Evolutionary conservation across 139 green algal genomes (phyloP).

Genomic region (Chlorella sp.): DNA sequence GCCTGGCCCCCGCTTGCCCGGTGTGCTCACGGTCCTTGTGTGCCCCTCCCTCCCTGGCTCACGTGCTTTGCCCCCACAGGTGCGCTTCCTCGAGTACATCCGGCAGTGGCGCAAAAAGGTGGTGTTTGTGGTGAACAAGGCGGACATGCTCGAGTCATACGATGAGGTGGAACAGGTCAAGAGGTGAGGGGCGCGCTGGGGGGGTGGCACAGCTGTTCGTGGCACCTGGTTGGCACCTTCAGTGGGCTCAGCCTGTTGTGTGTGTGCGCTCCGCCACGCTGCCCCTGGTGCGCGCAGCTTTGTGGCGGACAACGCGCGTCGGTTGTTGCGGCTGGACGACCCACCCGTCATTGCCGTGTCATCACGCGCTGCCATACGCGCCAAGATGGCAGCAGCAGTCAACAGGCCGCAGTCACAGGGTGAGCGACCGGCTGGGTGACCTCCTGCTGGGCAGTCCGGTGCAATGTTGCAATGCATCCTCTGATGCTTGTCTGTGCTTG

Average conservation of each 20-base stretch:
- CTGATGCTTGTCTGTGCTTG: no score
- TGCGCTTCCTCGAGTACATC: conserved; percentile 83
- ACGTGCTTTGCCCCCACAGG: conserved; percentile 16
- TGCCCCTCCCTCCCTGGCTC: neutral
- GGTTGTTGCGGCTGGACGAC: conserved; percentile 26
- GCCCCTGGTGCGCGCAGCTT: conserved; percentile 52
- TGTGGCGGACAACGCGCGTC: conserved; percentile 67
- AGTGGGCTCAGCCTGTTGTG: no score
- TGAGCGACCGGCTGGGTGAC: no score
- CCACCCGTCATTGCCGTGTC: conserved; percentile 40
- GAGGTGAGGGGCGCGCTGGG: no score
- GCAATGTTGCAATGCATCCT: no score
- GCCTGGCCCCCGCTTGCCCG: neutral
- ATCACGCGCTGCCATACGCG: conserved; percentile 27
- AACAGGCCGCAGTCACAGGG: no score
- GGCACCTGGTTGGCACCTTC: no score
- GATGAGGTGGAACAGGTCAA: conserved; percentile 68
- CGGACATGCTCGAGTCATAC: conserved; percentile 65
- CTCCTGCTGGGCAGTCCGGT: no score
- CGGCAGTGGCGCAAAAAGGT: conserved; percentile 97
- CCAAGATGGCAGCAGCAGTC: conserved; percentile 30
- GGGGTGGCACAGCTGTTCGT: no score
- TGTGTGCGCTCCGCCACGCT: no score
- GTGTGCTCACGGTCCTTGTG: neutral
- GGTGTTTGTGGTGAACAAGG: conserved; percentile 97